Evolutionary conservation across 2,329 filamentous ascomycete genomes (phyloP), one percentile per base, ranked within the genome.

Genomic region (Mollisia scopiformis): DNA sequence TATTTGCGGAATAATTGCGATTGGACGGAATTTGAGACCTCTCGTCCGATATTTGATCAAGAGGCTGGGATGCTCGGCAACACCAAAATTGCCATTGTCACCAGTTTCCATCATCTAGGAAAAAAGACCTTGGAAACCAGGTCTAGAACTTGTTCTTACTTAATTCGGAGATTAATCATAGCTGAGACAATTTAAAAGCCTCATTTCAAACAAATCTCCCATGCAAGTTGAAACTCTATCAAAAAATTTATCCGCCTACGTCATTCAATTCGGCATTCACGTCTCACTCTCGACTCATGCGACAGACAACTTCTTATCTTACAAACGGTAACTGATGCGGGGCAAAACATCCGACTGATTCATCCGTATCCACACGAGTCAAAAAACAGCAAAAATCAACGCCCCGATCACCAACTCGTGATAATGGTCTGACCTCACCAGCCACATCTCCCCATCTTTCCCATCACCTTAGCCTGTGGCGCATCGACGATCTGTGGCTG

Each of bases 361-460:
- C 43, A 25, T 11, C 41, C 14, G n/a, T n/a, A n/a, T n/a, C n/a
- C 11, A 14, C 41, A 47, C 43, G 43, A 47, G 43, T 27, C 43
- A 28, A 23, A 46, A 47, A 5, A 27, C 8, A 6, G 43, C 43
- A 47, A 14, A 14, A 47, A 25, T 28, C 21, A 14, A 25, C 47
- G n/a, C 27, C 31, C 28, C 13, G 49, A 51, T 51, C 49, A 31
- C 6, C 49, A 11, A 51, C n/a, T n/a, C n/a, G n/a, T n/a, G n/a
- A n/a, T n/a, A n/a, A n/a, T n/a, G 28, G 43, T 14, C 31, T 61
- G 58, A 53, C 35, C 49, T 61, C 58, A 61, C 54, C 54, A 61
- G 58, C 58, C 58, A 61, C 58, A 47, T n/a, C 23, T 47, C 2
- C 6, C 13, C 13, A 11, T 16, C 8, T 11, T 47, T n/a, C 23